Conservation (phyloP, 257 asterid genomes). For the Ilex asprella region DNA sequence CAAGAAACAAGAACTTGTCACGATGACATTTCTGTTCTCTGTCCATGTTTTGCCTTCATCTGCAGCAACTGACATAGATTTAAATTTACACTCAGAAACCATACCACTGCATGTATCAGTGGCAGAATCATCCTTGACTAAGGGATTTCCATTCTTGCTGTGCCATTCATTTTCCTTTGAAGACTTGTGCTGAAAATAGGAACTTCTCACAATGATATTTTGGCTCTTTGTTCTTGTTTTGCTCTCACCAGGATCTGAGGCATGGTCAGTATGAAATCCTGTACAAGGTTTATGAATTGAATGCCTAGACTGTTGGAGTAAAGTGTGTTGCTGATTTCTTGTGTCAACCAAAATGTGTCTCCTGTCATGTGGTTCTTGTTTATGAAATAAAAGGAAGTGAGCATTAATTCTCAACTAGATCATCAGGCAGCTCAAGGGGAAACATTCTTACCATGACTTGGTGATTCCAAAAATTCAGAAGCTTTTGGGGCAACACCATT, state of each 20-base stretch:
- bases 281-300: constrained; percentile 57
- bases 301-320: constrained; percentile 14
- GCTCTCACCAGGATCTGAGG: constrained; percentile 21
- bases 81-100: constrained; percentile 5
- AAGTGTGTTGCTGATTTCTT: constrained; percentile 18
- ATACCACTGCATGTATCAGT: constrained; percentile 2
- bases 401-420: neutral
- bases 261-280: constrained; percentile 40
- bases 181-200: constrained; percentile 22
- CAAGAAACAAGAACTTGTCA: constrained; percentile 23
- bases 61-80: constrained; percentile 17
- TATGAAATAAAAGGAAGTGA: constrained; percentile 7
- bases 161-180: constrained; percentile 11
- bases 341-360: constrained; percentile 13
- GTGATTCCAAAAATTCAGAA: constrained; percentile 26
- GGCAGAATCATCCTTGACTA: constrained; percentile 10
- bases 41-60: constrained; percentile 19
- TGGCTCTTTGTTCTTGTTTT: constrained; percentile 13
- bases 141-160: constrained; percentile 1
- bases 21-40: constrained; percentile 16
- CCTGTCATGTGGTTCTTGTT: constrained; percentile 27
- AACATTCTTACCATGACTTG: constrained; percentile 35
- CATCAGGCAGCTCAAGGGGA: neutral
- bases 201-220: constrained; percentile 23
- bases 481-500: constrained; percentile 15